Base-by-base conservation (phyloP, 2,329 filamentous ascomycete species). In the Hymenoscyphus fructigenus region DNA sequence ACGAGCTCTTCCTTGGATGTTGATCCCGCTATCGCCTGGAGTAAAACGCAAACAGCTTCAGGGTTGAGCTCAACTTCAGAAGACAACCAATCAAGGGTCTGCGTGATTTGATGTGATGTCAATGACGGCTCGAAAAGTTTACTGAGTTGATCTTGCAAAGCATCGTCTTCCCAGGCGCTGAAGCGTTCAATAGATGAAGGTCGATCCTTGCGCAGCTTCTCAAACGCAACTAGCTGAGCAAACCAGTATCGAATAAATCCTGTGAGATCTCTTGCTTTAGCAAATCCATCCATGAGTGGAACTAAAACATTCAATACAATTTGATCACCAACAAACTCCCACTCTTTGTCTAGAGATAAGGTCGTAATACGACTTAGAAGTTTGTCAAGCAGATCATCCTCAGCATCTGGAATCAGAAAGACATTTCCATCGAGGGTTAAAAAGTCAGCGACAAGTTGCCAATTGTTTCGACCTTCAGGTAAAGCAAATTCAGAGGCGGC, bases 391-490 rank as follows among this genome's bases (percentile, higher is more conserved):
- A 77, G 60, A 50, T 76, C 61, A 20, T 62, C 58, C 14, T 73
- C 68, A 28, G 76, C 70, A 29, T 76, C 71, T n/a, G 69, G 66
- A 59, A 77, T 74, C 1, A 81, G 73, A 66, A 84, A 82, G 5
- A 81, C 76, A 66, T 79, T 79, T 2, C 79, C 69, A 67, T 84
- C 81, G 60, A 82, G 78, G 26, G 75, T 71, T 20, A 83, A 72
- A n/a, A 82, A 71, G 34, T 78, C 76, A 14, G 78, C 75, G 23
- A 83, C 62, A 23, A 84, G 67, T 1, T 68, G 63, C 78, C 80
- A 82, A 60, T 81, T 75, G 1, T 74, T 73, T 44, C 66, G 64
- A 7, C 66, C 67, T 58, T 73, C 65, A 3, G 61, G 62, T 36
- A 68, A 73, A 60, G 44, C 72, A 74, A 66, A 71, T 26, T 74